These are phyloP conservation scores for Benincasa hispida DNA, from an alignment of 306 rosid genomes.

Conservation along the genomic window DNA sequence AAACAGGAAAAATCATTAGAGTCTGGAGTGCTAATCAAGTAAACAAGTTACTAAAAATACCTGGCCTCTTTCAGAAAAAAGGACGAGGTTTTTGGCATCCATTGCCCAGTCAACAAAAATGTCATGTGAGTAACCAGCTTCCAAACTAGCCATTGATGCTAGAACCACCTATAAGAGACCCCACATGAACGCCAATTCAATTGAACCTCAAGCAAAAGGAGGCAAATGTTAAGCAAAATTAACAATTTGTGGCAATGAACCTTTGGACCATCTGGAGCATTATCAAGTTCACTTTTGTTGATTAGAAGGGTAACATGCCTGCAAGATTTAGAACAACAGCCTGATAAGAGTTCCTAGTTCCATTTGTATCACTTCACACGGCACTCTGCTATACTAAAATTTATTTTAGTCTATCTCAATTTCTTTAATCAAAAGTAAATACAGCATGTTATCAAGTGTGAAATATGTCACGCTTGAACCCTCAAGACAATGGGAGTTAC, in stretches of 20 bases:
- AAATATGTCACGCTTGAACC: not conserved
- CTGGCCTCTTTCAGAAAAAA: slow-evolving; percentile 95
- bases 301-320: slow-evolving; percentile 57
- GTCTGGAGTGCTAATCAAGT: not conserved
- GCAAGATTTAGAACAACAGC: slow-evolving; percentile 28
- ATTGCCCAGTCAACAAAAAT: slow-evolving; percentile 87
- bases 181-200: slow-evolving; percentile 9
- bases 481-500: not conserved
- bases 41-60: slow-evolving; percentile 27
- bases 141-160: slow-evolving; percentile 98
- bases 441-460: not conserved
- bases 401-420: not conserved
- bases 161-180: slow-evolving; percentile 58
- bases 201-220: slow-evolving; percentile 8
- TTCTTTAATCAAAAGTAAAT: not conserved
- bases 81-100: slow-evolving; percentile 66
- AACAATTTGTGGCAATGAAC: slow-evolving; percentile 15
- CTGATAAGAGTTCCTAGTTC: slow-evolving; percentile 11
- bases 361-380: not conserved
- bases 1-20: not conserved
- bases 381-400: not conserved
- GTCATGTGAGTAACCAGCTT: slow-evolving; percentile 96
- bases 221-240: not conserved
- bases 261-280: slow-evolving; percentile 94
- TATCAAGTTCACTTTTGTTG: slow-evolving; percentile 77